These are phyloP conservation scores for Vigna trinervia DNA, from an alignment of 306 rosid species.

Conservation along the genomic window DNA sequence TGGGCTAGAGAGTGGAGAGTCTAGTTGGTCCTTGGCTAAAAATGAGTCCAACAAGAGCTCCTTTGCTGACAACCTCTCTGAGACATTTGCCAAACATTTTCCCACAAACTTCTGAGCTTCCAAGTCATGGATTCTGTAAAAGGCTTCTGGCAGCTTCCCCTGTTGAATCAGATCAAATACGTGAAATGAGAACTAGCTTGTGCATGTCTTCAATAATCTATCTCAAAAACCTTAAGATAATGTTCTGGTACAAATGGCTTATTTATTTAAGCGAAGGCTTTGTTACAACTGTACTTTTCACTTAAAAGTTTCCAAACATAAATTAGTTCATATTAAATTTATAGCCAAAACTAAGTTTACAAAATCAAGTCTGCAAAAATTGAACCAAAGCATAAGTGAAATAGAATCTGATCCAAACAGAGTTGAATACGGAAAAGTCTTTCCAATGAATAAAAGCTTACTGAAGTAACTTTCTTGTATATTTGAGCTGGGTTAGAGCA, in stretches of 20 bases:
- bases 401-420: not conserved
- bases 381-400: not conserved
- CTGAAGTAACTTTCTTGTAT: slow-evolving; percentile 91
- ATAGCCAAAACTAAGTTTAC: not conserved
- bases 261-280: no score
- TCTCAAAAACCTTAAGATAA: no score
- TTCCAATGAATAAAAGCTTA: slow-evolving; percentile 39
- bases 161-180: slow-evolving; percentile 36
- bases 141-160: slow-evolving; percentile 88
- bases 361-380: not conserved
- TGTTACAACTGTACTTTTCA: not conserved
- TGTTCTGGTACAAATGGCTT: no score
- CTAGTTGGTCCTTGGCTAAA: slow-evolving; percentile 58
- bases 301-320: not conserved
- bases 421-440: not conserved
- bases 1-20: slow-evolving; percentile 41
- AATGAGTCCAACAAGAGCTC: slow-evolving; percentile 87
- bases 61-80: slow-evolving; percentile 70
- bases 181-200: not conserved
- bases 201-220: no score
- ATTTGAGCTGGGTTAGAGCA: slow-evolving; percentile 97
- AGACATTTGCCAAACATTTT: slow-evolving; percentile 73
- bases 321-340: not conserved
- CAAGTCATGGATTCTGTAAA: slow-evolving; percentile 63
- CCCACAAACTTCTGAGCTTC: slow-evolving; percentile 77